Evolutionary conservation across 805 yeast genomes (phyloP).

Genomic region (Vanderwaltozyma tropicalis): DNA sequence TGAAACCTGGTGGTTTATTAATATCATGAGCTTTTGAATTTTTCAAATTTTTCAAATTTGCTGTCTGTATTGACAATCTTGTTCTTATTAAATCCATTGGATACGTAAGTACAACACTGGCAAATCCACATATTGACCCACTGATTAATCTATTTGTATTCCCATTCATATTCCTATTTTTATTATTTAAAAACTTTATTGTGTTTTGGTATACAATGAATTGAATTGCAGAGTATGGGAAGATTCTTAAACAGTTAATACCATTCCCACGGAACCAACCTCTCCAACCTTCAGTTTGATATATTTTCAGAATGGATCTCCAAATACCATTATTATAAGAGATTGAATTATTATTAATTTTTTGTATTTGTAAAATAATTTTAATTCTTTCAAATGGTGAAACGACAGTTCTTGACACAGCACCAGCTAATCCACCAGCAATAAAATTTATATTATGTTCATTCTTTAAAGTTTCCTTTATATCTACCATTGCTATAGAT

Average conservation of each 20-base stretch:
- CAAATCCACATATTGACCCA: slow-evolving; percentile 75
- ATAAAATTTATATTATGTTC: slow-evolving; percentile 28
- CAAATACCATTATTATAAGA: slow-evolving; percentile 58
- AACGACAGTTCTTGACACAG: slow-evolving; percentile 78
- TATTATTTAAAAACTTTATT: slow-evolving; percentile 34
- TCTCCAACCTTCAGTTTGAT: slow-evolving; percentile 81
- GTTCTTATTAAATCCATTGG: slow-evolving; percentile 90
- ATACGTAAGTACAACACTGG: slow-evolving; percentile 74
- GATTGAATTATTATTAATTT: slow-evolving; percentile 22
- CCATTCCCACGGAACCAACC: slow-evolving; percentile 90
- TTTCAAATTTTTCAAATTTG: slow-evolving; percentile 39
- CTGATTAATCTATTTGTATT: slow-evolving; percentile 54
- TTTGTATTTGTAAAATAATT: slow-evolving; percentile 84
- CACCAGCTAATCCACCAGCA: slow-evolving; percentile 73
- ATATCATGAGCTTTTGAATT: slow-evolving; percentile 31
- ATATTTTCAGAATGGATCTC: slow-evolving; percentile 66
- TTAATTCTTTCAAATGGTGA: slow-evolving; percentile 94
- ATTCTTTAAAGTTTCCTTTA: background rate
- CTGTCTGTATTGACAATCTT: slow-evolving; percentile 81
- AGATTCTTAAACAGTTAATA: slow-evolving; percentile 76
- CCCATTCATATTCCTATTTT: slow-evolving; percentile 20
- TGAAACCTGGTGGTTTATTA: slow-evolving; percentile 60
- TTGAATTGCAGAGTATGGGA: slow-evolving; percentile 93
- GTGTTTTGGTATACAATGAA: slow-evolving; percentile 70
- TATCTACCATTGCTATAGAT: too few species aligned